A percentile compares a stretch with the other conserved stretches of the same genome.
These are phyloP conservation scores for Fragilariopsis cylindrus DNA, from an alignment of 108 stramenopile species.

Conservation along the genomic window DNA sequence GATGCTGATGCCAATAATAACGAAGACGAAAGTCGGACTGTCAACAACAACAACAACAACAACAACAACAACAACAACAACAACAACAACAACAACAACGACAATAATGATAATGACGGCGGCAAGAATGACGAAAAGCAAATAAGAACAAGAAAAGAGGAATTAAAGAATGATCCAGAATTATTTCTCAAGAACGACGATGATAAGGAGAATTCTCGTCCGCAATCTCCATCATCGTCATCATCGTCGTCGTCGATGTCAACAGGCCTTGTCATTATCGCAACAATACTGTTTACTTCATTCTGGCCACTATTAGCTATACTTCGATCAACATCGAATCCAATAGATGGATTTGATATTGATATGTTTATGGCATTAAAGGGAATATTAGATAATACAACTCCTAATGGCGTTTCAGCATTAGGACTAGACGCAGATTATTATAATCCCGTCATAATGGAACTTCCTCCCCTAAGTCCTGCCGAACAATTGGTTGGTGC, in stretches of 20 bases:
- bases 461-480: conserved; percentile 43
- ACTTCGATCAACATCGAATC: conserved; percentile 9
- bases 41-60: too few species aligned
- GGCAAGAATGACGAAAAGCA: neutral
- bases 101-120: neutral
- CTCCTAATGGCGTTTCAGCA: neutral
- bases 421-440: neutral
- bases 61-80: too few species aligned
- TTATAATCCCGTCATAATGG: conserved; percentile 19
- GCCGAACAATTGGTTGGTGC: conserved; percentile 51
- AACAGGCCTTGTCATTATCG: neutral
- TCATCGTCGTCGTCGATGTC: neutral
- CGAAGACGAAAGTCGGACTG: neutral
- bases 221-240: neutral
- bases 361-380: conserved; percentile 44
- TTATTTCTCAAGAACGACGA: neutral
- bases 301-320: conserved; percentile 31
- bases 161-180: neutral
- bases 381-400: conserved; percentile 24
- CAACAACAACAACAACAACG: too few species aligned
- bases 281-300: neutral
- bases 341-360: conserved; percentile 39
- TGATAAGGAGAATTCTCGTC: neutral
- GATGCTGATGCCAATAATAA: neutral
- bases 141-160: neutral